phyloP scores from a whole-genome alignment of 2,329 filamentous ascomycete genomes.

The Colletotrichum lentis region DNA sequence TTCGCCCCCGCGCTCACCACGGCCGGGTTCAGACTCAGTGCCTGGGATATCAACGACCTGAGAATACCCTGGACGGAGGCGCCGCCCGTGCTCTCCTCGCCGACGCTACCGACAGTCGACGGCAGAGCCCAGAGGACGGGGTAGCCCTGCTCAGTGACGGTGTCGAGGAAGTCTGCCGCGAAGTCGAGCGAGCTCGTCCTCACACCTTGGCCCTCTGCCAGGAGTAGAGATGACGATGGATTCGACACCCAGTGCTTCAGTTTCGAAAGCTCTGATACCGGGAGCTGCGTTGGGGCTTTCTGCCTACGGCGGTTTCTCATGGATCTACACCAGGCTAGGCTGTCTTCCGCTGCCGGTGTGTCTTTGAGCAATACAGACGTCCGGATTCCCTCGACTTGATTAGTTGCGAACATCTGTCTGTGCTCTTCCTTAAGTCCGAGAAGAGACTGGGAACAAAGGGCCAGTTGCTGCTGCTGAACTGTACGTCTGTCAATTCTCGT shows the following conservation, averaged over 20 bases:
- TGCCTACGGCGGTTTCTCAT: neutral
- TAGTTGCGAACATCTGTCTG: rapidly evolving
- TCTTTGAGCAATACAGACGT: neutral
- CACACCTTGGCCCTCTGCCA: neutral
- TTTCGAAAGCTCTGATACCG: rapidly evolving
- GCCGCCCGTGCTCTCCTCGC: neutral
- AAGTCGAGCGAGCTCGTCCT: conserved; percentile 8
- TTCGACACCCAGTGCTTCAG: neutral
- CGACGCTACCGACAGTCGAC: neutral
- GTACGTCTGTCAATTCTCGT: neutral
- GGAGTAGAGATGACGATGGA: neutral
- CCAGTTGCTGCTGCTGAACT: conserved; percentile 2
- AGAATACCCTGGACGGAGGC: rapidly evolving
- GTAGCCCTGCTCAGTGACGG: neutral
- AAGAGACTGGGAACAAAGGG: neutral
- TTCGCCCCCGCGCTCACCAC: conserved; percentile 2
- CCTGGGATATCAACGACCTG: neutral
- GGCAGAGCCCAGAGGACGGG: conserved; percentile 1
- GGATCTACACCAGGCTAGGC: neutral
- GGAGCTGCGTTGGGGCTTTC: neutral
- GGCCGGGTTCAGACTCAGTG: neutral
- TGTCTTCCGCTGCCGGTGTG: neutral
- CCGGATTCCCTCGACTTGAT: neutral
- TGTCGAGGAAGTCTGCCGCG: conserved; percentile 1
- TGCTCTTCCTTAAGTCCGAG: neutral